Percentiles rank a stretch among this genome's conserved stretches.
phyloP scores from a whole-genome alignment of 805 yeast genomes.

The Torulaspora maleeae region DNA sequence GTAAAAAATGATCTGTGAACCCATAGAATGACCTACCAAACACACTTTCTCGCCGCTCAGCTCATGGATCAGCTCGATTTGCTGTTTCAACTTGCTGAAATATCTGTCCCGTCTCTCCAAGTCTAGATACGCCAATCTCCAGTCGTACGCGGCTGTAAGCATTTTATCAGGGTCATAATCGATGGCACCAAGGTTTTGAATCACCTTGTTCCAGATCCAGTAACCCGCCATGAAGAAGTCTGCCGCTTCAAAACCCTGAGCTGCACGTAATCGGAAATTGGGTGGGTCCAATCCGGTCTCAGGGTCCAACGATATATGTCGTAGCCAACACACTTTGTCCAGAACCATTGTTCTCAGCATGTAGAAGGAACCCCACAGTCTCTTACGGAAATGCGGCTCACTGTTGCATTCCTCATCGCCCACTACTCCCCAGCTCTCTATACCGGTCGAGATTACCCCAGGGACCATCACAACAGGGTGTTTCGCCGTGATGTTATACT shows the following conservation, averaged over 20 bases:
- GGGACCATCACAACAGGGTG: constrained; percentile 90
- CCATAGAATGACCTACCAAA: constrained; percentile 94
- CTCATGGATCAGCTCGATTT: constrained; percentile 57
- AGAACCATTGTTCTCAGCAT: constrained; percentile 90
- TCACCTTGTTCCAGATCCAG: constrained; percentile 96
- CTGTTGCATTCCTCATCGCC: constrained; percentile 80
- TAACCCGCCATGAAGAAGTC: constrained; percentile 96
- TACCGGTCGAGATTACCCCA: constrained; percentile 91
- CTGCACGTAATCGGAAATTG: constrained; percentile 73
- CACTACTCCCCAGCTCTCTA: constrained; percentile 85
- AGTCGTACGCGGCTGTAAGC: constrained; percentile 90
- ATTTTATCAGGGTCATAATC: constrained; percentile 91
- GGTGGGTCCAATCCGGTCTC: constrained; percentile 93
- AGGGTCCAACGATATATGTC: constrained; percentile 83
- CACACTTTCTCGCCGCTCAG: constrained; percentile 61
- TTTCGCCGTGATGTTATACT: constrained; percentile 50
- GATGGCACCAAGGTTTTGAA: constrained; percentile 90
- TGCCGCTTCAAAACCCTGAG: constrained; percentile 95
- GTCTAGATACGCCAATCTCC: constrained; percentile 90
- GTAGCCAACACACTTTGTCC: constrained; percentile 90
- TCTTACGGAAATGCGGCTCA: constrained; percentile 76
- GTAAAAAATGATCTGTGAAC: constrained; percentile 81
- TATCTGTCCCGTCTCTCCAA: constrained; percentile 83
- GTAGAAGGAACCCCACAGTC: constrained; percentile 95
- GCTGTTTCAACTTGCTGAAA: constrained; percentile 68